Percentiles rank a stretch among this genome's conserved stretches.
phyloP scores from a whole-genome alignment of 2,329 filamentous ascomycete genomes.

The Fusarium cicatricum region DNA sequence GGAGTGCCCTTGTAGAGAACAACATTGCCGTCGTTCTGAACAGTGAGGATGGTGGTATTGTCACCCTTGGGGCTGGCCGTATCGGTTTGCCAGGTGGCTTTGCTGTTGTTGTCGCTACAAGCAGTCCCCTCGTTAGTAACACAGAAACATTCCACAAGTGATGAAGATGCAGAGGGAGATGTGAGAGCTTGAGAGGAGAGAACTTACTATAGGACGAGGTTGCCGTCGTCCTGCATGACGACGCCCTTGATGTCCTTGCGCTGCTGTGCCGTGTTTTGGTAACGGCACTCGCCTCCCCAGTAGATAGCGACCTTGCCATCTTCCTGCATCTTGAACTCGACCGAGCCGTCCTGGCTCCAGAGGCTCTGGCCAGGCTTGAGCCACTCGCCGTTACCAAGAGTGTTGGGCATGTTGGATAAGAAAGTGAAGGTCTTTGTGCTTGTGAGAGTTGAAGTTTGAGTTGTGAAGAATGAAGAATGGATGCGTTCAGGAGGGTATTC shows the following conservation, averaged over 20 bases:
- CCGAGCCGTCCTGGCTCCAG: constrained; percentile 42
- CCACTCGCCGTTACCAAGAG: constrained; percentile 46
- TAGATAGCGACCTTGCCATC: constrained; percentile 46
- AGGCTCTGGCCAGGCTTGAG: constrained; percentile 43
- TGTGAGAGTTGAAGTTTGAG: no score
- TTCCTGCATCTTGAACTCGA: constrained; percentile 45
- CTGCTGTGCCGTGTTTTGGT: constrained; percentile 43
- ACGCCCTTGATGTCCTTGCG: constrained; percentile 42
- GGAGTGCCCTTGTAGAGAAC: constrained; percentile 45
- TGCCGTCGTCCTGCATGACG: constrained; percentile 44
- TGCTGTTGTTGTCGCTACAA: constrained; percentile 26
- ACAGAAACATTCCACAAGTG: rapidly evolving
- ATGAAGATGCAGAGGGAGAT: no score
- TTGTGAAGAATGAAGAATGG: no score
- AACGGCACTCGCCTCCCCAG: constrained; percentile 42
- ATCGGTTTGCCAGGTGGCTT: constrained; percentile 41
- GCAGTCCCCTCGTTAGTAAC: neutral
- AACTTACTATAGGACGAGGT: constrained; percentile 46
- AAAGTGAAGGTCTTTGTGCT: no score
- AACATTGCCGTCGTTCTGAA: constrained; percentile 47
- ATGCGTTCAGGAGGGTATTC: no score
- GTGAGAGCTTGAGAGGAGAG: neutral
- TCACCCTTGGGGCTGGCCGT: constrained; percentile 34
- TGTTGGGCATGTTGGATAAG: constrained; percentile 15
- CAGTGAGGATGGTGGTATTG: constrained; percentile 35